Evolutionary conservation across 345 rosid species (phyloP), one percentile per base, ranked within the genome.

Genomic region (Boechera retrofracta): DNA sequence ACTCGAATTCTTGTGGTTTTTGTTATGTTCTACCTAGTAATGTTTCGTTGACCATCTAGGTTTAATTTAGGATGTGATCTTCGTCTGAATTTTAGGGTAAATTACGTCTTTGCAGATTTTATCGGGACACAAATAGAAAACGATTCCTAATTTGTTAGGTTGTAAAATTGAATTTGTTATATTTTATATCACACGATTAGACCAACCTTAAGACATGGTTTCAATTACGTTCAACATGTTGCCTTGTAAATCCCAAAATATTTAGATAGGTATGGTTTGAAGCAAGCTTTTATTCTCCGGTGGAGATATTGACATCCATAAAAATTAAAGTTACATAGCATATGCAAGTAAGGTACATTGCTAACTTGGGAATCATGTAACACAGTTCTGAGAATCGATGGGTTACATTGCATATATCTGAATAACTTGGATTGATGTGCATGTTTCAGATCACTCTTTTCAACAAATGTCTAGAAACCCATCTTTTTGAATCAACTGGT

Each of bases 41-140:
- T 18, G 58, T 3, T 38, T 44, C 56, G 57, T 71, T 71, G 48
- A 71, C 67, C 56, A 29, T 21, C 13, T 21, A 24, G 67, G 21
- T 67, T 9, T 28, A 5, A 36, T 36, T 36, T 2, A 7, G 39
- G 15, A 26, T 39, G 36, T 36, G 42, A 10, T 39, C 32, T 7
- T 52, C 24, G 11, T 64, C 55, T 29, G 5, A 38, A 39, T 45
- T 44, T 7, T 44, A 15, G 38, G 39, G 39, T 54, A 42, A 11
- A 42, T 10, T 3, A 39, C 42, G 2, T 39, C 42, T 39, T 9
- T 39, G 42, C 42, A 39, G 10, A 39, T 39, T 8, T 38, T 38
- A 11, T 38, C 11, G 12, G 12, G 42, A 8, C 42, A 10, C 42
- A 38, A 38, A 38, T 38, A 38, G 42, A 38, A 9, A 38, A 38